Conservation (phyloP, 1,284 basidiomycete species). For the Clitocybe nebularis region DNA sequence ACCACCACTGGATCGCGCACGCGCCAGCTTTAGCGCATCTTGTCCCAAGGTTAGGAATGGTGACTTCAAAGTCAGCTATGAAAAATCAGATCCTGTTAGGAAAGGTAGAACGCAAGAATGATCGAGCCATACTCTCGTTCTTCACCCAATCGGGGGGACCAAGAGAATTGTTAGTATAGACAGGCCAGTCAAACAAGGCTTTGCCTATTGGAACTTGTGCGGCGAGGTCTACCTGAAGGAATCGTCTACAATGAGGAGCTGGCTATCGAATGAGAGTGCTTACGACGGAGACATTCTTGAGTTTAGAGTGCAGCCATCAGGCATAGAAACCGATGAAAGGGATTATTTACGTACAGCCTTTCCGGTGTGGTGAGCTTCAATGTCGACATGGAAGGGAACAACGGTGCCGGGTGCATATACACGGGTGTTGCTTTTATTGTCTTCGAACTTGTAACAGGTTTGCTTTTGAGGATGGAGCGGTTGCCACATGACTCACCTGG, state of each 20-base stretch:
- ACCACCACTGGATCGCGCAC: constrained; percentile 37
- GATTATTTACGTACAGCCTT: constrained; percentile 30
- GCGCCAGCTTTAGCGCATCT: constrained; percentile 25
- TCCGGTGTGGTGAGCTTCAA: constrained; percentile 33
- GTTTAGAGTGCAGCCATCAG: no score
- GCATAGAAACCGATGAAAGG: no score
- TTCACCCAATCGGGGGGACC: constrained; percentile 28
- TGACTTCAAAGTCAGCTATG: constrained; percentile 31
- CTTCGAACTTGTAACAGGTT: constrained; percentile 23
- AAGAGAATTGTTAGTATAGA: constrained; percentile 30
- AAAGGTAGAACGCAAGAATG: not conserved
- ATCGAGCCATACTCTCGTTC: constrained; percentile 28
- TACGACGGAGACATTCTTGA: constrained; percentile 32
- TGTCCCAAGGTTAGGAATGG: constrained; percentile 31
- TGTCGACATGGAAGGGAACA: constrained; percentile 30
- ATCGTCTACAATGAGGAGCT: not conserved
- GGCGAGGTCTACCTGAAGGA: constrained; percentile 25
- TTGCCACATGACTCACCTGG: constrained; percentile 19
- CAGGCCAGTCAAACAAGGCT: constrained; percentile 31
- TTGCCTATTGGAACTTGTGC: constrained; percentile 26
- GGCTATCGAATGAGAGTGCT: not conserved
- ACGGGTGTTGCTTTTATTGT: constrained; percentile 27
- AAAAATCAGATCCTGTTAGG: constrained; percentile 2
- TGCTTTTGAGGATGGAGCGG: not conserved
- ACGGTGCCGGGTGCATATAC: constrained; percentile 25